Evolutionary conservation across 257 asterid genomes (phyloP).

Genomic region (Oldenlandia corymbosa): DNA sequence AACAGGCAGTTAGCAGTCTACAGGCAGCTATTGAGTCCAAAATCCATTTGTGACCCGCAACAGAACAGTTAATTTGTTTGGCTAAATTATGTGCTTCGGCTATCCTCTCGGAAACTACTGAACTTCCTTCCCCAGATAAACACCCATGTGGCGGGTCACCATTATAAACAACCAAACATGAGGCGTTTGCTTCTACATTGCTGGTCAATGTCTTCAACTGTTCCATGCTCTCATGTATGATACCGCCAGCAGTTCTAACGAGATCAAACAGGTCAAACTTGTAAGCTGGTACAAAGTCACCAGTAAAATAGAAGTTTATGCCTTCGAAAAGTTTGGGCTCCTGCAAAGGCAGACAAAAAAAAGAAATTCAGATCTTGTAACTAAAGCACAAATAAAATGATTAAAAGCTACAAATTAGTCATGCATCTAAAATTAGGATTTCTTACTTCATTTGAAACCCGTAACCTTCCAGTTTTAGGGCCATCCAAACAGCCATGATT

Average conservation of each 20-base stretch:
- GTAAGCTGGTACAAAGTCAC: slow-evolving; percentile 58
- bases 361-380: neutral
- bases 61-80: slow-evolving; percentile 26
- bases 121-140: slow-evolving; percentile 31
- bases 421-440: neutral
- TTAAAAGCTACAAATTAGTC: neutral
- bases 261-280: slow-evolving; percentile 55
- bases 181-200: slow-evolving; percentile 11
- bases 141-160: slow-evolving; percentile 33
- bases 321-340: slow-evolving; percentile 69
- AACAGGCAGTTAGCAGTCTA: neutral
- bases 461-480: slow-evolving; percentile 74
- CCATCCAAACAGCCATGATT: slow-evolving; percentile 75
- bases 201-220: slow-evolving; percentile 20
- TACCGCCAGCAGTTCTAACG: slow-evolving; percentile 68
- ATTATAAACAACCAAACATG: slow-evolving; percentile 47
- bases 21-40: slow-evolving; percentile 80
- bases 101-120: slow-evolving; percentile 26
- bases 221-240: slow-evolving; percentile 35
- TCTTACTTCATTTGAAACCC: slow-evolving; percentile 53
- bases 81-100: slow-evolving; percentile 46
- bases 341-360: slow-evolving; percentile 27
- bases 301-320: slow-evolving; percentile 47
- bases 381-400: neutral
- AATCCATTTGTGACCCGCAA: slow-evolving; percentile 78